A percentile compares a stretch with the other conserved stretches of the same genome.
Evolutionary conservation across 1,139 yeast species (phyloP).

Genomic region (Taphrina communis): DNA sequence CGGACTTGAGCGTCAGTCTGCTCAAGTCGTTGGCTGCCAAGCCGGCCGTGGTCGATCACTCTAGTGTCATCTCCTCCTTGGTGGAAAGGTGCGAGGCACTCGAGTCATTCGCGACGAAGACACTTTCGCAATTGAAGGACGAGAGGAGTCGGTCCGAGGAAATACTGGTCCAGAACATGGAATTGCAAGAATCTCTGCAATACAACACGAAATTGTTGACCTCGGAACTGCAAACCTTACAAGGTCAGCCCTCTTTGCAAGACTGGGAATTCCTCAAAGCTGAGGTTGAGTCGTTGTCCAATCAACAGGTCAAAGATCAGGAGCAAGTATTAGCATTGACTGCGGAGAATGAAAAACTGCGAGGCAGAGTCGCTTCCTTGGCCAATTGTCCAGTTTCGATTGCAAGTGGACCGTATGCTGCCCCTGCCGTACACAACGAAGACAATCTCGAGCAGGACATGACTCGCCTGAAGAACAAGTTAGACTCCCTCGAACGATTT

Average conservation of each 20-base stretch:
- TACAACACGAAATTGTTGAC: slow-evolving; percentile 6
- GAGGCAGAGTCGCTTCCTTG: slow-evolving; percentile 4
- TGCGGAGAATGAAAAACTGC: slow-evolving; percentile 4
- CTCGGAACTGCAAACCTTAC: not conserved
- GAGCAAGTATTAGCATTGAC: not conserved
- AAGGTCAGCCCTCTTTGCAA: slow-evolving; percentile 10
- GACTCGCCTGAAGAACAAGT: not conserved
- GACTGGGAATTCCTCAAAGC: slow-evolving; percentile 15
- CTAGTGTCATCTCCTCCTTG: slow-evolving; percentile 9
- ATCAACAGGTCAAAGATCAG: not conserved
- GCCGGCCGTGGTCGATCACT: not conserved
- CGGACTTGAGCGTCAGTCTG: not conserved
- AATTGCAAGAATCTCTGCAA: slow-evolving; percentile 14
- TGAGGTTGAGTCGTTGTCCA: not conserved
- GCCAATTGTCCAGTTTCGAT: not conserved
- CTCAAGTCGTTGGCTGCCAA: not conserved
- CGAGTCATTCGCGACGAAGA: not conserved
- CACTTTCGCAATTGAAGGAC: not conserved
- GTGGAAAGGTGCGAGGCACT: slow-evolving; percentile 17
- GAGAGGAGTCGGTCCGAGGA: not conserved
- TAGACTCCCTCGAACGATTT: slow-evolving; percentile 5
- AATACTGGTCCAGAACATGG: not conserved
- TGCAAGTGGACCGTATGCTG: not conserved
- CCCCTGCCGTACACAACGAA: not conserved
- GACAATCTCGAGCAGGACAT: slow-evolving; percentile 2